Conservation (phyloP, 345 rosid species). For the Noccaea caerulescens region DNA sequence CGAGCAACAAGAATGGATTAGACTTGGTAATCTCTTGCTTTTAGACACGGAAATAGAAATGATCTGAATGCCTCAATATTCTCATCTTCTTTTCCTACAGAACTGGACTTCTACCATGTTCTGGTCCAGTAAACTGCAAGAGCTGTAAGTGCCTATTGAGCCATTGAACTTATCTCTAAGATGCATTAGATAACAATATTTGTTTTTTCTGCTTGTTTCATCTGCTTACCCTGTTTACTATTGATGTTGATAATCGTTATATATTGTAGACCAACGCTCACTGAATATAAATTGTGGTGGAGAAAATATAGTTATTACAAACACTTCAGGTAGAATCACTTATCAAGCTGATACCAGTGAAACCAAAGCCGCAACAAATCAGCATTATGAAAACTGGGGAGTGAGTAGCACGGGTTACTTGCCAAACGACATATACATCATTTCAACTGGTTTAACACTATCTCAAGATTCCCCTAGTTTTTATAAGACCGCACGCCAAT, state of each 20-base stretch:
- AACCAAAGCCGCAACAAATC: background rate
- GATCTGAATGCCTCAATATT: background rate
- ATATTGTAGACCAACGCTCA: constrained; percentile 14
- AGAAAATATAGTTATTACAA: background rate
- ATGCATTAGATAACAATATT: background rate
- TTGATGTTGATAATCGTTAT: background rate
- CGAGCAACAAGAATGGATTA: background rate
- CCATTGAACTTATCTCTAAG: background rate
- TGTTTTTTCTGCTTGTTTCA: background rate
- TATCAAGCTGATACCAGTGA: constrained; percentile 24
- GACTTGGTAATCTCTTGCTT: constrained; percentile 1
- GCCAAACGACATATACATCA: background rate
- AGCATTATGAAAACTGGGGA: constrained; percentile 16
- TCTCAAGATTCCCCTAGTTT: constrained; percentile 29
- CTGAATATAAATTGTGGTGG: constrained; percentile 42
- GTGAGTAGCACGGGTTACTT: constrained; percentile 28
- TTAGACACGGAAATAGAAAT: background rate
- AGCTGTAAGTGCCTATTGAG: background rate
- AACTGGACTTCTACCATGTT: constrained; percentile 20
- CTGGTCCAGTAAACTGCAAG: background rate
- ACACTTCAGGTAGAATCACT: background rate
- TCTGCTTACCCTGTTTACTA: background rate
- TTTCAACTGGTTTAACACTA: background rate
- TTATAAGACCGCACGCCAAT: constrained; percentile 55
- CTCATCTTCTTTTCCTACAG: constrained; percentile 3